Evolutionary conservation across 768 basidiomycete species (phyloP).

Genomic region (Psilocybe cubensis): DNA sequence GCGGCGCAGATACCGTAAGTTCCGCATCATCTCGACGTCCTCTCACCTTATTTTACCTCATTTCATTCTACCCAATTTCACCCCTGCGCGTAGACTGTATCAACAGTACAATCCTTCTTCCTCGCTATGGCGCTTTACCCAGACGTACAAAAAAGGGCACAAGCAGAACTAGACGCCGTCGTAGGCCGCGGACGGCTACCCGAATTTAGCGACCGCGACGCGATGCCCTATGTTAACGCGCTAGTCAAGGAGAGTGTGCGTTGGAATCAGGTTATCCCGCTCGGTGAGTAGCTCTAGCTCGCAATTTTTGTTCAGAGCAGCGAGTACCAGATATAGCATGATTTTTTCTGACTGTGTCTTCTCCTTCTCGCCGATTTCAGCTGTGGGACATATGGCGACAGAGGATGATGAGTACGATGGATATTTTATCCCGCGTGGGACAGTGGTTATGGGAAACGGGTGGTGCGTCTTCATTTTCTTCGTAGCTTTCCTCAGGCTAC

Average conservation of each 20-base stretch:
- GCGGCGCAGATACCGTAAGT: conserved; percentile 18
- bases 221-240: conserved; percentile 16
- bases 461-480: background rate
- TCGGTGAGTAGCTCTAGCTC: background rate
- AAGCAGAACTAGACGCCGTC: conserved; percentile 11
- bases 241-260: conserved; percentile 18
- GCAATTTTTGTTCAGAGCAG: background rate
- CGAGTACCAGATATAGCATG: background rate
- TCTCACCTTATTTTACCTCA: background rate
- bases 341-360: too few relatives aligned
- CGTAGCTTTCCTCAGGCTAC: background rate
- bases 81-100: conserved; percentile 16
- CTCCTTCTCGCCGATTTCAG: too few relatives aligned
- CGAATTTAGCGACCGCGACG: conserved; percentile 13
- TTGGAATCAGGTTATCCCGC: conserved; percentile 15
- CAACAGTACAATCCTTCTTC: conserved; percentile 11
- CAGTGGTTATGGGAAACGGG: conserved; percentile 19
- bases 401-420: conserved; percentile 22
- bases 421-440: conserved; percentile 24
- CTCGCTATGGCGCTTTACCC: conserved; percentile 15
- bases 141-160: conserved; percentile 16
- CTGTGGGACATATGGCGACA: conserved; percentile 7
- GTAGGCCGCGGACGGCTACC: conserved; percentile 11
- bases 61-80: too few relatives aligned
- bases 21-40: background rate